These are phyloP conservation scores for grape (Vitis vinifera) DNA, from an alignment of 164 flowering plant genomes.

Conservation along the genomic window ASM3070453v1 NC_081812.1:12712501-12713000, in stretches of 20 bases:
- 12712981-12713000: no score
- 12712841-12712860: constrained; percentile 73
- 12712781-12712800: constrained; percentile 93
- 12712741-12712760: constrained; percentile 86
- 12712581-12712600: no score
- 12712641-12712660: not conserved
- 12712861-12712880: constrained; percentile 96
- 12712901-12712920: constrained; percentile 87
- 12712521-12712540: no score
- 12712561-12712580: no score
- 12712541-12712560: no score
- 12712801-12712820: constrained; percentile 91
- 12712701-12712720: constrained; percentile 91
- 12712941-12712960: not conserved
- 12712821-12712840: constrained; percentile 88
- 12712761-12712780: constrained; percentile 91
- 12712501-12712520: no score
- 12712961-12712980: no score
- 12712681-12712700: not conserved
- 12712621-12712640: not conserved
- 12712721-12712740: constrained; percentile 94
- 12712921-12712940: constrained; percentile 1
- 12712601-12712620: no score
- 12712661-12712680: not conserved
- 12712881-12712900: constrained; percentile 86